phyloP scores from a whole-genome alignment of 2,329 filamentous ascomycete genomes.

The Trichoderma gracile region DNA sequence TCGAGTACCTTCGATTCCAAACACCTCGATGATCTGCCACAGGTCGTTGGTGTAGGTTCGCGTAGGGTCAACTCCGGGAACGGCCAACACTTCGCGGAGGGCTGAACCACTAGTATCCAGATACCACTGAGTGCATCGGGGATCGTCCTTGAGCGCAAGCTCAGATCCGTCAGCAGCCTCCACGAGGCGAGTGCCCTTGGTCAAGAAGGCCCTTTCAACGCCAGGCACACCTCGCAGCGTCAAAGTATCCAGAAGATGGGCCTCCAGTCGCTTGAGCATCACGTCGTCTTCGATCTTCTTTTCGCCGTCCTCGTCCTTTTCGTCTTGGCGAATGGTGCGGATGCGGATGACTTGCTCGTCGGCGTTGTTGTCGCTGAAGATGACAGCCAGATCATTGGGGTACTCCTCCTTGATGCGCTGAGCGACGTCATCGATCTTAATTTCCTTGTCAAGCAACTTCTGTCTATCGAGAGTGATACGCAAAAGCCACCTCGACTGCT shows the following conservation, averaged over 20 bases:
- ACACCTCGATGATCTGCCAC: conserved; percentile 89
- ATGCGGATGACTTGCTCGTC: conserved; percentile 94
- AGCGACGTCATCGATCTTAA: conserved; percentile 90
- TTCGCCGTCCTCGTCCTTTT: conserved; percentile 68
- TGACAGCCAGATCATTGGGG: conserved; percentile 79
- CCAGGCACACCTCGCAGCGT: conserved; percentile 88
- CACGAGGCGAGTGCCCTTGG: conserved; percentile 72
- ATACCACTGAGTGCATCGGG: conserved; percentile 86
- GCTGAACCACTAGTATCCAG: conserved; percentile 92
- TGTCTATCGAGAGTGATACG: conserved; percentile 91
- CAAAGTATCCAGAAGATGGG: conserved; percentile 86
- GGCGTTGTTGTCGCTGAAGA: conserved; percentile 98
- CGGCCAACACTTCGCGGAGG: conserved; percentile 77
- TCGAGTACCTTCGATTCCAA: conserved; percentile 93
- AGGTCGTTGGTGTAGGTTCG: conserved; percentile 95
- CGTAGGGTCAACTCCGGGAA: conserved; percentile 82
- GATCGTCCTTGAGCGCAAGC: conserved; percentile 70
- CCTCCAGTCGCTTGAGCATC: conserved; percentile 88
- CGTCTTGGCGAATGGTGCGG: conserved; percentile 70
- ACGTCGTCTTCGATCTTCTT: conserved; percentile 77
- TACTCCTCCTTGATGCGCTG: conserved; percentile 87
- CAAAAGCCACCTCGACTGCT: conserved; percentile 92
- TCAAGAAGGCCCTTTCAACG: conserved; percentile 90
- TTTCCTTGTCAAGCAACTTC: conserved; percentile 91
- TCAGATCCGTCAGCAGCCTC: conserved; percentile 70